Evolutionary conservation across 495 filamentous ascomycete genomes (phyloP).

Genomic region (Penicillium bovifimosum): DNA sequence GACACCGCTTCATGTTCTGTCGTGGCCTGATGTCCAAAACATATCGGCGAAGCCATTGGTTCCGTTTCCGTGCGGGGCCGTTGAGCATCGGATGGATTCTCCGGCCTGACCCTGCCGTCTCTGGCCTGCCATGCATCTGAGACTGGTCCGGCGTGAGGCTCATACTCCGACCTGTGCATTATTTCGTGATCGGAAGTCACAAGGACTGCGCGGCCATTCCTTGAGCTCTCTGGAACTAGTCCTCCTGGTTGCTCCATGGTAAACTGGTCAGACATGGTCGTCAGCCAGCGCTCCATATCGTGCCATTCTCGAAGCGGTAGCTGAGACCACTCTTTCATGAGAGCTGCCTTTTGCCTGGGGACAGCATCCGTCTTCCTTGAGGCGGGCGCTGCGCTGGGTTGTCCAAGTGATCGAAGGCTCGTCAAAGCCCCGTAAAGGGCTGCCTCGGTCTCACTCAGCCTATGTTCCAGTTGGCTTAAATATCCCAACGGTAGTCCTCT

Average conservation of each 20-base stretch:
- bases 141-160: neutral
- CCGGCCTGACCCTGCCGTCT: slow-evolving; percentile 1
- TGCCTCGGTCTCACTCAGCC: slow-evolving; percentile 25
- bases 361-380: slow-evolving; percentile 11
- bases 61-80: neutral
- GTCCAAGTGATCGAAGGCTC: slow-evolving; percentile 16
- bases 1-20: slow-evolving; percentile 1
- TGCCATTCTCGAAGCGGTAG: slow-evolving; percentile 20
- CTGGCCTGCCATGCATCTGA: slow-evolving; percentile 11
- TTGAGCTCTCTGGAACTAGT: neutral
- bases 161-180: neutral
- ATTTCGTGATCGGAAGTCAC: neutral
- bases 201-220: slow-evolving; percentile 1
- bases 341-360: slow-evolving; percentile 21
- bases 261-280: slow-evolving; percentile 16
- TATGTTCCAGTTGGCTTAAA: slow-evolving; percentile 26
- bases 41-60: slow-evolving; percentile 6
- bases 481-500: slow-evolving; percentile 28
- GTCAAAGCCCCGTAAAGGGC: slow-evolving; percentile 24
- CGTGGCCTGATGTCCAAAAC: slow-evolving; percentile 3
- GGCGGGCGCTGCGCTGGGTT: slow-evolving; percentile 6
- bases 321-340: slow-evolving; percentile 25
- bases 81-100: slow-evolving; percentile 11
- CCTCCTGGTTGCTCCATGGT: slow-evolving; percentile 2
- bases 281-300: slow-evolving; percentile 20